phyloP scores from a whole-genome alignment of 2,329 filamentous ascomycete genomes.

The Fusarium annulatum region DNA sequence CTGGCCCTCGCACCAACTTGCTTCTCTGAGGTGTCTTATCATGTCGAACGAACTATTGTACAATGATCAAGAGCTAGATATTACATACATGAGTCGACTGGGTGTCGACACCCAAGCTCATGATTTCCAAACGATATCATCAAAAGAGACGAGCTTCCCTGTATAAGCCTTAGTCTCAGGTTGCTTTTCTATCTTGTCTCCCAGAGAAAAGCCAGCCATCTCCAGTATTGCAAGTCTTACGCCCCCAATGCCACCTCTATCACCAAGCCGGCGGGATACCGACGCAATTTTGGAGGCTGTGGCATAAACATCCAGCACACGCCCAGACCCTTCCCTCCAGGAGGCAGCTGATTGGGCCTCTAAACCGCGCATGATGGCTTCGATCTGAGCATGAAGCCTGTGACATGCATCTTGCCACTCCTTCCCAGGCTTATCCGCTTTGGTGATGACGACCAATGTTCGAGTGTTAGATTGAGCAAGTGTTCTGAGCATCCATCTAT shows the following conservation, averaged over 20 bases:
- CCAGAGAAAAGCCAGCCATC: conserved; percentile 52
- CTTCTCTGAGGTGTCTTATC: not conserved
- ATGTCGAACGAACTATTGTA: not conserved
- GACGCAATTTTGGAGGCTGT: conserved; percentile 53
- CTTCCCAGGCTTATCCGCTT: conserved; percentile 62
- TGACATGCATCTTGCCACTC: conserved; percentile 46
- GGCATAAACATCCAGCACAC: conserved; percentile 48
- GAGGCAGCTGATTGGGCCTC: conserved; percentile 35
- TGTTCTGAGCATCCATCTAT: conserved; percentile 59
- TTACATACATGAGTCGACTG: not conserved
- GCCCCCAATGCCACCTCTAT: conserved; percentile 54
- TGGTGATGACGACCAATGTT: conserved; percentile 65
- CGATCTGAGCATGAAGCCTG: conserved; percentile 43
- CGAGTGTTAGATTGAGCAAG: conserved; percentile 58
- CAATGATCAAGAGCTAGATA: not conserved
- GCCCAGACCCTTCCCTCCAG: conserved; percentile 47
- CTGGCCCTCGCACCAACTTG: not conserved
- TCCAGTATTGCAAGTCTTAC: conserved; percentile 54
- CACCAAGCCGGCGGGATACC: conserved; percentile 45
- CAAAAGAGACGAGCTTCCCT: conserved; percentile 53
- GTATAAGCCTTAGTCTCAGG: conserved; percentile 51
- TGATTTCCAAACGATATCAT: conserved; percentile 53
- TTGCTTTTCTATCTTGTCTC: conserved; percentile 49
- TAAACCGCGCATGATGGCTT: conserved; percentile 42
- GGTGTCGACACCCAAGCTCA: conserved; percentile 1